These are phyloP conservation scores for Raphanus hybrid DNA, from an alignment of 441 rosid species.

Conservation along the genomic window DNA sequence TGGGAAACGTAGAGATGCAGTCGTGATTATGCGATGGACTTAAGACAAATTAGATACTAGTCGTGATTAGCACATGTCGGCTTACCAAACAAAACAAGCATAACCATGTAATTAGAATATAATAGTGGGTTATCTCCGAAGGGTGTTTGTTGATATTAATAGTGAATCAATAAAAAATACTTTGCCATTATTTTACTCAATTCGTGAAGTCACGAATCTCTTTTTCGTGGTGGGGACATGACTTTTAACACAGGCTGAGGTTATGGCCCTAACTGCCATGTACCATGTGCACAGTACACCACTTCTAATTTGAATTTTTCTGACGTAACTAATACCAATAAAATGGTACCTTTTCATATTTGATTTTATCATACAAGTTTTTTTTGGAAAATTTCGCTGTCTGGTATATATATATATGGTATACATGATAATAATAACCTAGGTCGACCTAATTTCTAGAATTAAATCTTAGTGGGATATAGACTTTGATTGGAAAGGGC, in stretches of 20 bases:
- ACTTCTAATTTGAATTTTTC: conserved; percentile 30
- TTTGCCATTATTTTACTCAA: conserved; percentile 12
- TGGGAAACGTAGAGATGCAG: conserved; percentile 40
- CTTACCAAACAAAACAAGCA: conserved; percentile 26
- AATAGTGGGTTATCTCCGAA: conserved; percentile 1
- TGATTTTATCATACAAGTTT: neutral
- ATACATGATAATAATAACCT: neutral
- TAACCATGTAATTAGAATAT: neutral
- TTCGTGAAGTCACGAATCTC: conserved; percentile 41
- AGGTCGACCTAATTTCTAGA: neutral
- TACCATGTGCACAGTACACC: conserved; percentile 42
- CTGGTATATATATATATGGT: neutral
- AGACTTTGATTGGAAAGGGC: conserved; percentile 5
- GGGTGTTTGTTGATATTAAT: neutral
- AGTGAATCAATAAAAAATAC: neutral
- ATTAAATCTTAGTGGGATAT: conserved; percentile 5
- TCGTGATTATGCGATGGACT: conserved; percentile 20
- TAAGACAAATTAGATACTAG: conserved; percentile 15
- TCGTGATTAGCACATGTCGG: conserved; percentile 38
- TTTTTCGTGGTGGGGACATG: conserved; percentile 41
- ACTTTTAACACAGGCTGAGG: conserved; percentile 43
- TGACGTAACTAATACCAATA: conserved; percentile 18
- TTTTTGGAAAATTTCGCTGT: neutral
- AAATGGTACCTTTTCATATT: conserved; percentile 16
- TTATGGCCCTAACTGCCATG: conserved; percentile 47